phyloP scores from a whole-genome alignment of 106 monocot genomes.

The Dendrobium nobile region DNA sequence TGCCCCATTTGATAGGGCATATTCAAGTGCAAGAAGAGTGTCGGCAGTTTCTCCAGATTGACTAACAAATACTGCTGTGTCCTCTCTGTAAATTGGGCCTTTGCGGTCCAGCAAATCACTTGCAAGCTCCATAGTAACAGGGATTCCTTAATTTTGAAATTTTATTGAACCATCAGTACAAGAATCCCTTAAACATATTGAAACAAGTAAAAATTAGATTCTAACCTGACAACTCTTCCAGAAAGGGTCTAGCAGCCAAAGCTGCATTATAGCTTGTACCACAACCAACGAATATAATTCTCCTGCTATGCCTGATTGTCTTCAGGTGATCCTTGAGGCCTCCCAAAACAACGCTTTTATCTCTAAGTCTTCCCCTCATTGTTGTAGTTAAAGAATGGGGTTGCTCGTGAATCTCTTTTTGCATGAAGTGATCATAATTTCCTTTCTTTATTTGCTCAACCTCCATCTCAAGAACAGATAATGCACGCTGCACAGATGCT shows the following conservation, averaged over 20 bases:
- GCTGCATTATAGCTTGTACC: conserved; percentile 99
- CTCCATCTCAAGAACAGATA: conserved; percentile 97
- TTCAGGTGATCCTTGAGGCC: conserved; percentile 84
- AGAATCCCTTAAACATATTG: not conserved
- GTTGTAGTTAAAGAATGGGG: conserved; percentile 92
- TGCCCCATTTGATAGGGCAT: conserved; percentile 87
- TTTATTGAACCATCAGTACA: conserved; percentile 5
- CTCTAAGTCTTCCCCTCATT: conserved; percentile 93
- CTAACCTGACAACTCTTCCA: conserved; percentile 87
- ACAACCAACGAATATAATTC: conserved; percentile 90
- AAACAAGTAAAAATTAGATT: not conserved
- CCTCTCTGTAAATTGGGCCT: conserved; percentile 88
- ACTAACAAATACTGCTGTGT: conserved; percentile 92
- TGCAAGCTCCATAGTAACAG: conserved; percentile 87
- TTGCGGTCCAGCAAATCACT: conserved; percentile 89
- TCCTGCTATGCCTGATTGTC: conserved; percentile 92
- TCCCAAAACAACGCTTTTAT: conserved; percentile 67
- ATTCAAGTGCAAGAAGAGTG: conserved; percentile 85
- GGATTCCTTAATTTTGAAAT: conserved; percentile 49
- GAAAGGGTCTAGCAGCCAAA: conserved; percentile 80
- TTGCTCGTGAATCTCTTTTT: conserved; percentile 99
- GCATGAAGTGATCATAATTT: conserved; percentile 95
- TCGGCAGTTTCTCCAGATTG: conserved; percentile 99
- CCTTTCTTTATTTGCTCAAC: conserved; percentile 99
- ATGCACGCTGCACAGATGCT: conserved; percentile 85